Conservation (phyloP, 2,329 filamentous ascomycete genomes). For the Colletotrichum neosansevieriae region DNA sequence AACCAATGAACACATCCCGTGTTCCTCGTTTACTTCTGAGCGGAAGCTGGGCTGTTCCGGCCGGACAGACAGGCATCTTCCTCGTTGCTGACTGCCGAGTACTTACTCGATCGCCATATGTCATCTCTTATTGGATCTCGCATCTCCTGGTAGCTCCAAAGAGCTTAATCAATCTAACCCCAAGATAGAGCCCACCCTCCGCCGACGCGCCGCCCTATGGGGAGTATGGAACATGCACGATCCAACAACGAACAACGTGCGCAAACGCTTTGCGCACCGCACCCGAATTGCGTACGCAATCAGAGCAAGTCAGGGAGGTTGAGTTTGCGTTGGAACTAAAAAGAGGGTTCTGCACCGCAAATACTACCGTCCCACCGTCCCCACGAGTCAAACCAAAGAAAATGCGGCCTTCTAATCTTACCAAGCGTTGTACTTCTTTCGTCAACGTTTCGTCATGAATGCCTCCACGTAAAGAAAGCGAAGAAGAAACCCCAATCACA, state of each 20-base stretch:
- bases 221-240: not conserved
- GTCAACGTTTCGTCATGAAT: slow-evolving; percentile 26
- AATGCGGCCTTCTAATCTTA: not conserved
- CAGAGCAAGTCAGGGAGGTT: not conserved
- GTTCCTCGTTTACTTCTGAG: not conserved
- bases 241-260: slow-evolving; percentile 6
- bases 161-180: too few species aligned
- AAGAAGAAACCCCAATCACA: not conserved
- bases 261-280: not conserved
- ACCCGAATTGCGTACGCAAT: not conserved
- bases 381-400: not conserved
- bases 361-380: too few species aligned
- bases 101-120: slow-evolving; percentile 9
- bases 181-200: too few species aligned
- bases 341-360: too few species aligned
- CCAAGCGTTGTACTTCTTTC: slow-evolving; percentile 8
- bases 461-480: slow-evolving; percentile 7
- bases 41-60: slow-evolving; percentile 4
- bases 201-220: too few species aligned
- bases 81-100: slow-evolving; percentile 18
- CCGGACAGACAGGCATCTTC: slow-evolving; percentile 8
- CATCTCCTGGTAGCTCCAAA: not conserved
- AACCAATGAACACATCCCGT: too few species aligned
- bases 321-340: too few species aligned
- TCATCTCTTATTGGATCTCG: slow-evolving; percentile 20